phyloP scores from a whole-genome alignment of 179 eudicot species.

The Nepenthes alata region DNA sequence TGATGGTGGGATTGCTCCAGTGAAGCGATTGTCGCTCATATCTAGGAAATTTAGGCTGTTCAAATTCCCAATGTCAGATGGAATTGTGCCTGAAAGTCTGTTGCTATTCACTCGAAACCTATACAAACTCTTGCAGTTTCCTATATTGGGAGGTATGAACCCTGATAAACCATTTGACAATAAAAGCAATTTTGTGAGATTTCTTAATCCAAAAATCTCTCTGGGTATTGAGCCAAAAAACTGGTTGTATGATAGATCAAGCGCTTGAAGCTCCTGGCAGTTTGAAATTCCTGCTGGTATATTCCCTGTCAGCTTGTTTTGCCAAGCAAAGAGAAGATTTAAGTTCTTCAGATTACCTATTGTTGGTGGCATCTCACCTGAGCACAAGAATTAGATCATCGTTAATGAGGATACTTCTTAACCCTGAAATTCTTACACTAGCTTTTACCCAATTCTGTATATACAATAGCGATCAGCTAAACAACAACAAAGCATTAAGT shows the following conservation, averaged over 20 bases:
- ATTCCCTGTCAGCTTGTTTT: slow-evolving; percentile 61
- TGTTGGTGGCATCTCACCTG: slow-evolving; percentile 55
- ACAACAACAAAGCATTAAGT: no score
- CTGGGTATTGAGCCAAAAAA: slow-evolving; percentile 58
- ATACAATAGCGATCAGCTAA: no score
- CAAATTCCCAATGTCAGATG: slow-evolving; percentile 64
- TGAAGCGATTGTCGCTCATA: slow-evolving; percentile 50
- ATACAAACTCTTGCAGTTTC: slow-evolving; percentile 65
- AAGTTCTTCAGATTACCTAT: slow-evolving; percentile 52
- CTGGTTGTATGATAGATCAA: slow-evolving; percentile 69
- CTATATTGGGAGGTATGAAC: slow-evolving; percentile 59
- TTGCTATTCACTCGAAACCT: slow-evolving; percentile 59
- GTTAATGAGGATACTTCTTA: background rate
- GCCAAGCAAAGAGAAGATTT: slow-evolving; percentile 77
- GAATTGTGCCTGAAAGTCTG: slow-evolving; percentile 59
- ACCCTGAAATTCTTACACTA: no score
- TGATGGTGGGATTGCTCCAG: slow-evolving; percentile 49
- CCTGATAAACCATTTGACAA: slow-evolving; percentile 68
- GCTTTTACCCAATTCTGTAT: no score
- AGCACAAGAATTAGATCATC: slow-evolving; percentile 8
- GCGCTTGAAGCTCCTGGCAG: slow-evolving; percentile 56
- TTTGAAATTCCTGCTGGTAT: slow-evolving; percentile 51
- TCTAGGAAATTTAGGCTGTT: slow-evolving; percentile 63
- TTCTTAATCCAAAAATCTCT: slow-evolving; percentile 40
- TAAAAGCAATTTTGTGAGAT: slow-evolving; percentile 60